Evolutionary conservation across 768 basidiomycete species (phyloP).

Genomic region (Lactarius vividus): DNA sequence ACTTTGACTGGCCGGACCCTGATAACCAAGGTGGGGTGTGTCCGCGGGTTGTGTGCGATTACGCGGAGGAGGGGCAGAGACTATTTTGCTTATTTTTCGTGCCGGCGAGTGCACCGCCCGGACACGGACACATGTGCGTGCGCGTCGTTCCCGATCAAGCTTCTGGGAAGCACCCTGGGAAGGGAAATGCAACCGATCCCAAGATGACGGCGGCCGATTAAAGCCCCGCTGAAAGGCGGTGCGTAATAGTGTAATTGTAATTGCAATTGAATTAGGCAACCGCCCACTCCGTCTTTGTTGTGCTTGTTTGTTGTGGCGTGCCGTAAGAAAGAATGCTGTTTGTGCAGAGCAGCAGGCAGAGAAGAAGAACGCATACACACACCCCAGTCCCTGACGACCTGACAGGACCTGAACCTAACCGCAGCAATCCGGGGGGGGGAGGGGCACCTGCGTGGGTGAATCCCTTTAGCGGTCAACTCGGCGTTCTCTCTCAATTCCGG

Average conservation of each 20-base stretch:
- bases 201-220: constrained; percentile 14
- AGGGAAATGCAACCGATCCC: constrained; percentile 20
- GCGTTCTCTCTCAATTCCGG: constrained; percentile 16
- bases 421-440: not conserved
- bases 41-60: constrained; percentile 21
- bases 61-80: constrained; percentile 8
- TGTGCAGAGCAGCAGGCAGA: not conserved
- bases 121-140: not conserved
- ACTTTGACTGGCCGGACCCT: not conserved
- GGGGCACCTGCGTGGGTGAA: constrained; percentile 1
- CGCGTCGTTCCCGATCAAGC: constrained; percentile 24
- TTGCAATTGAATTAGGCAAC: not conserved
- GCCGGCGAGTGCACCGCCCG: constrained; percentile 21
- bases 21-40: not conserved
- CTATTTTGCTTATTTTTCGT: constrained; percentile 18
- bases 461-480: constrained; percentile 9
- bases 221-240: constrained; percentile 23
- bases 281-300: not conserved
- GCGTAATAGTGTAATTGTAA: constrained; percentile 18
- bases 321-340: not conserved
- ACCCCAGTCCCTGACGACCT: constrained; percentile 7
- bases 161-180: constrained; percentile 25
- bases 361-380: not conserved
- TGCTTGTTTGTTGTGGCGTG: constrained; percentile 24
- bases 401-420: not conserved